Evolutionary conservation across 2,329 filamentous ascomycete species (phyloP), one percentile per base, ranked within the genome.

Genomic region (Talaromyces sp.): DNA sequence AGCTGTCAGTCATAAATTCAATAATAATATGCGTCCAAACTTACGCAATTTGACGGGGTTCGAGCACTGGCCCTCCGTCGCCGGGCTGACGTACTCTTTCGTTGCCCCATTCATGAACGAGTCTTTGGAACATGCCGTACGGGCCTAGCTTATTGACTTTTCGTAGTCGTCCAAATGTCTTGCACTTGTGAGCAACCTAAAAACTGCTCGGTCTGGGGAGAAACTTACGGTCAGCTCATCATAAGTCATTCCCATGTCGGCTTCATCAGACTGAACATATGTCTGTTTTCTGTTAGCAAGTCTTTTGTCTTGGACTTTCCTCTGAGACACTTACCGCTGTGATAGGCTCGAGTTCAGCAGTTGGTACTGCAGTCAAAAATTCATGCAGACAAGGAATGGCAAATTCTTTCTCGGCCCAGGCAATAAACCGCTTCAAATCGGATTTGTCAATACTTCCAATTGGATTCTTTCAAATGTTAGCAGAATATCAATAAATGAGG

Each of bases 401-500:
- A 67, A 88, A 90, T n/a, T 81, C 74, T 21, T 70, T 77, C 62
- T 79, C 72, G 2, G 86, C 84, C 80, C 84, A 91, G 9, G 75
- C 75, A 59, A 90, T 87, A 73, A 91, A 91, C 3, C 80, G 72
- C 71, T 88, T 89, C 1, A 90, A 75, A 66, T 91, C 89, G 1
- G 77, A 83, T 71, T 90, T 91, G 58, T 78, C 80, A 56, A 86
- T 83, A 26, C 72, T 71, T 46, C 78, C 73, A 32, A 73, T 72
- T n/a, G 67, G 67, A 56, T 64, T 67, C 61, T 58, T 54, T 53
- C 26, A 14, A 26, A 6, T 24, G 43, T 46, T 11, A 46, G 43
- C 43, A 46, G 4, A 5, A 13, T n/a, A 27, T 38, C 11, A 24
- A 29, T 3, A 46, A 19, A 1, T 43, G 2, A 27, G 10, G 4